phyloP scores from a whole-genome alignment of 2,329 filamentous ascomycete species.

The Trichocomaceae sp. region DNA sequence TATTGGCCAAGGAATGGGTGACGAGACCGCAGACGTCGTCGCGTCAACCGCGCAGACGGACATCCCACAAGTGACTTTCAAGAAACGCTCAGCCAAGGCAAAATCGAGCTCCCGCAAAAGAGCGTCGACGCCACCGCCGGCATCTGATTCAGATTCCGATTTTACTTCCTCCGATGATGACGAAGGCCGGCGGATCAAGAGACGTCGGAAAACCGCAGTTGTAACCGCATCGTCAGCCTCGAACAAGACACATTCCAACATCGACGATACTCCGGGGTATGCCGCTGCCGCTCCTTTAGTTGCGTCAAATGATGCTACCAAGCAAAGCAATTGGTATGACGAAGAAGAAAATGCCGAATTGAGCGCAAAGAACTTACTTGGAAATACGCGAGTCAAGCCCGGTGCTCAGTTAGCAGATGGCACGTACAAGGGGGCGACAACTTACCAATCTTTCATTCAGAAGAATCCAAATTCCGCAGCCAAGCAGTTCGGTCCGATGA shows the following conservation, averaged over 20 bases:
- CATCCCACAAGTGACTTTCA: slow-evolving; percentile 54
- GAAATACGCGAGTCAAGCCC: slow-evolving; percentile 36
- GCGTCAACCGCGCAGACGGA: slow-evolving; percentile 16
- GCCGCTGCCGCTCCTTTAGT: slow-evolving; percentile 58
- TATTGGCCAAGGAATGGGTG: slow-evolving; percentile 21
- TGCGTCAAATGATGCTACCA: slow-evolving; percentile 79
- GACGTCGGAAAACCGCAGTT: slow-evolving; percentile 63
- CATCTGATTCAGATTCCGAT: slow-evolving; percentile 50
- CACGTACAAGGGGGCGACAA: slow-evolving; percentile 69
- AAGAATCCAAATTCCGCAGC: slow-evolving; percentile 69
- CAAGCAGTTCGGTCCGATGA: slow-evolving; percentile 73
- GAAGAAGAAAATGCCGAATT: slow-evolving; percentile 51
- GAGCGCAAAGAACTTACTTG: slow-evolving; percentile 43
- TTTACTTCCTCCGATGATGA: slow-evolving; percentile 72
- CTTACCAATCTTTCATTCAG: slow-evolving; percentile 67
- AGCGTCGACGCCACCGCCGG: slow-evolving; percentile 68
- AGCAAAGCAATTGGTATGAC: slow-evolving; percentile 82
- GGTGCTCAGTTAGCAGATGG: slow-evolving; percentile 45
- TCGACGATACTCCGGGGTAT: slow-evolving; percentile 50
- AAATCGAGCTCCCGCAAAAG: slow-evolving; percentile 76
- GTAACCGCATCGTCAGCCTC: slow-evolving; percentile 57
- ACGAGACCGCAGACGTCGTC: slow-evolving; percentile 15
- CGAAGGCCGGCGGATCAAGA: slow-evolving; percentile 68
- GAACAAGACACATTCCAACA: slow-evolving; percentile 31
- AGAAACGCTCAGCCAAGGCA: slow-evolving; percentile 71